Percentiles rank a stretch among this genome's conserved stretches.
Conservation (phyloP, 208 protist genomes). For the Novymonas esmeraldas region DNA sequence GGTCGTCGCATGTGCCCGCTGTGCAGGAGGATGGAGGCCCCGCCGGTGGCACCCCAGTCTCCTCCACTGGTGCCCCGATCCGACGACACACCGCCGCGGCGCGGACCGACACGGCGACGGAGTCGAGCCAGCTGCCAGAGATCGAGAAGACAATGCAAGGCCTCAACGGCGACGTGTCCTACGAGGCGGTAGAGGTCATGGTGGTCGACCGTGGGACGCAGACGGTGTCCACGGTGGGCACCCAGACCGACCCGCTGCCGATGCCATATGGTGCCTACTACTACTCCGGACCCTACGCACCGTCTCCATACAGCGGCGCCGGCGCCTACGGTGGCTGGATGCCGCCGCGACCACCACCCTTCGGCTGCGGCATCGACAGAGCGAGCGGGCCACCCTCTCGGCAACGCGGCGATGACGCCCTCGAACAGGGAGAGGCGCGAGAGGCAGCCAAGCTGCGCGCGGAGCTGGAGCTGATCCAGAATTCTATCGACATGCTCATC, state of each 20-base stretch:
- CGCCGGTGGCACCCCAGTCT: background rate
- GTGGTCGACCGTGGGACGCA: conserved; percentile 87
- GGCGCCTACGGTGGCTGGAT: conserved; percentile 1
- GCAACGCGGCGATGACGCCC: conserved; percentile 33
- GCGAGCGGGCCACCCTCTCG: conserved; percentile 46
- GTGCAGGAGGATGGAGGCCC: background rate
- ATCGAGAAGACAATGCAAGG: conserved; percentile 27
- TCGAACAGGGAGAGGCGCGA: conserved; percentile 23
- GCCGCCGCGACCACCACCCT: background rate
- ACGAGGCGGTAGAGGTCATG: conserved; percentile 72
- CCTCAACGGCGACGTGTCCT: conserved; percentile 14
- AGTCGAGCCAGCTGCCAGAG: conserved; percentile 26
- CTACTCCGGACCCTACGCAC: conserved; percentile 15
- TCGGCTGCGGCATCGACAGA: conserved; percentile 16
- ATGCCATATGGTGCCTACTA: conserved; percentile 22
- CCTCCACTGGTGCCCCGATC: background rate
- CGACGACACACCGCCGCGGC: background rate
- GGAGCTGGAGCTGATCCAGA: conserved; percentile 79
- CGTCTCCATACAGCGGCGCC: conserved; percentile 11
- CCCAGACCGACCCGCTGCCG: conserved; percentile 76
- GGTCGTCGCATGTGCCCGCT: conserved; percentile 4
- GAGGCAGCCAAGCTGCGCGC: conserved; percentile 43
- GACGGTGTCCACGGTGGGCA: conserved; percentile 64
- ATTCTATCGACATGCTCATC: conserved; percentile 87
- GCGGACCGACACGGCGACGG: conserved; percentile 12